Evolutionary conservation across 495 filamentous ascomycete genomes (phyloP).

Genomic region (Penicillium turbatum): DNA sequence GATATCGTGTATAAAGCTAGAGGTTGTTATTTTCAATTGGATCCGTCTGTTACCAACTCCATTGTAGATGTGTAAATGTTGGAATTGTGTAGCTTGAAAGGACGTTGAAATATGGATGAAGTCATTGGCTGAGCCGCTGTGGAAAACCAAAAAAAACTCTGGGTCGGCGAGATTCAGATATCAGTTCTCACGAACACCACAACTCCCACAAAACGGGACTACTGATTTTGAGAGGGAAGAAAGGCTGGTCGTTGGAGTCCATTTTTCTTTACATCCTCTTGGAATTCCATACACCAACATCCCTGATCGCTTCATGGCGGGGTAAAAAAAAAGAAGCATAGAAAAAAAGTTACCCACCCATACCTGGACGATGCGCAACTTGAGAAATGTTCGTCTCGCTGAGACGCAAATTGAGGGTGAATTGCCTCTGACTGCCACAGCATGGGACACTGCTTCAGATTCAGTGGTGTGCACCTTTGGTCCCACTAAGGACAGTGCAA

Average conservation of each 20-base stretch:
- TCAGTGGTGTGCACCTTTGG: conserved; percentile 72
- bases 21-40: conserved; percentile 34
- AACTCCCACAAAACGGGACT: conserved; percentile 10
- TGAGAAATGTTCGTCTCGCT: conserved; percentile 64
- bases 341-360: conserved; percentile 25
- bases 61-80: conserved; percentile 24
- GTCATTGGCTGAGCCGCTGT: conserved; percentile 45
- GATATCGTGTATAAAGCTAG: conserved; percentile 45
- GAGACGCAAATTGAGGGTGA: conserved; percentile 51
- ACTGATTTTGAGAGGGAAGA: background rate
- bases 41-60: conserved; percentile 4
- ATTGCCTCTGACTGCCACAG: conserved; percentile 60
- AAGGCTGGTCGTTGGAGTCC: conserved; percentile 5
- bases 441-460: conserved; percentile 73
- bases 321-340: conserved; percentile 30
- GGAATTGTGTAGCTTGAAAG: conserved; percentile 13
- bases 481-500: conserved; percentile 55
- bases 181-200: conserved; percentile 20
- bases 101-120: conserved; percentile 47
- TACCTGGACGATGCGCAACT: conserved; percentile 64
- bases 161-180: conserved; percentile 29
- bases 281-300: conserved; percentile 3
- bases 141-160: conserved; percentile 46
- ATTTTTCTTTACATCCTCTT: conserved; percentile 2
- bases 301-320: conserved; percentile 36